These are phyloP conservation scores for Cetradonia linearis DNA, from an alignment of 495 filamentous ascomycete species.

Conservation along the genomic window DNA sequence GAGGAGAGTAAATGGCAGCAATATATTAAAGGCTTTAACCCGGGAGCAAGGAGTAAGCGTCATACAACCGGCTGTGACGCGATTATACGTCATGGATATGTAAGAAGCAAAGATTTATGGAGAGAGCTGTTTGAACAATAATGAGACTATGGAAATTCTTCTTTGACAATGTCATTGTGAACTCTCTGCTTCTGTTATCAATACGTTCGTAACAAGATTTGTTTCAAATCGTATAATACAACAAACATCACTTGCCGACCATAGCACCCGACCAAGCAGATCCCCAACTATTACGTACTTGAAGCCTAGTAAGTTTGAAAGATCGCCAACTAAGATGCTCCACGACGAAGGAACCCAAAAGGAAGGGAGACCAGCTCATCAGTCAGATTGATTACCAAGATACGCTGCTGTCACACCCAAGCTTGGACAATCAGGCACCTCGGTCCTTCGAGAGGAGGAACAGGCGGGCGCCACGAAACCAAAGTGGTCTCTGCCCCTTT, in stretches of 20 bases:
- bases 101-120: background rate
- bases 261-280: background rate
- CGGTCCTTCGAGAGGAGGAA: background rate
- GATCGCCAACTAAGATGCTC: background rate
- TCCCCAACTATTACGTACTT: background rate
- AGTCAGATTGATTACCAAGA: background rate
- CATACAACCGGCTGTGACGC: slow-evolving; percentile 8
- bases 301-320: background rate
- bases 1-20: background rate
- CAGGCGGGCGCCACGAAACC: background rate
- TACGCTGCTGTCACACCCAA: background rate
- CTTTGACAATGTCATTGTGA: too few relatives aligned
- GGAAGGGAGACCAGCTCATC: background rate
- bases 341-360: background rate
- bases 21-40: slow-evolving; percentile 2
- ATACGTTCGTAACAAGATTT: too few relatives aligned
- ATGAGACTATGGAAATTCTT: too few relatives aligned
- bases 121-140: too few relatives aligned
- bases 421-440: background rate
- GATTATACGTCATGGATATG: slow-evolving; percentile 8
- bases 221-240: background rate
- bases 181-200: background rate
- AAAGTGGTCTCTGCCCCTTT: background rate
- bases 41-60: slow-evolving; percentile 9
- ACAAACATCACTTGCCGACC: background rate